phyloP scores from a whole-genome alignment of 2,329 filamentous ascomycete species.

The Paecilomyces fulvus region DNA sequence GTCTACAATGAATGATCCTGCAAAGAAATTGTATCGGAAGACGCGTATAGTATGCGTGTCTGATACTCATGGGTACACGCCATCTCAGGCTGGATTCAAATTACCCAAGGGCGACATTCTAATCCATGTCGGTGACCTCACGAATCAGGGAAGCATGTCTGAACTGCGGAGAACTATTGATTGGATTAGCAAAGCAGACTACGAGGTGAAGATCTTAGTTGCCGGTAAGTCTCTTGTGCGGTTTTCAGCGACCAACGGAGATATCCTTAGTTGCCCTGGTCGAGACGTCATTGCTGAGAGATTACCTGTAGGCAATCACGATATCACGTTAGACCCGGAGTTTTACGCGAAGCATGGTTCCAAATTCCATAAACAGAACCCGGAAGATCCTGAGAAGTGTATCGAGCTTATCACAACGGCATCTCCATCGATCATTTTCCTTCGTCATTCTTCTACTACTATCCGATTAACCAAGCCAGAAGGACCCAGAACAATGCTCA shows the following conservation, averaged over 20 bases:
- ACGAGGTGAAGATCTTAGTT: slow-evolving; percentile 47
- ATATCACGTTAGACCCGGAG: slow-evolving; percentile 44
- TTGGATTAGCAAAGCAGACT: slow-evolving; percentile 47
- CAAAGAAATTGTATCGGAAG: slow-evolving; percentile 16
- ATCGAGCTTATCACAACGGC: slow-evolving; percentile 31
- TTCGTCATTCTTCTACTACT: slow-evolving; percentile 40
- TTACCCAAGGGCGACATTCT: slow-evolving; percentile 50
- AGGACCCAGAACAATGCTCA: slow-evolving; percentile 43
- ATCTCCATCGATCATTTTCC: slow-evolving; percentile 42
- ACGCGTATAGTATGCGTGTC: slow-evolving; percentile 52
- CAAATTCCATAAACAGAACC: slow-evolving; percentile 36
- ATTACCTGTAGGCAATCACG: slow-evolving; percentile 45
- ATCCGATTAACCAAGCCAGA: slow-evolving; percentile 36
- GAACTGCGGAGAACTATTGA: slow-evolving; percentile 45
- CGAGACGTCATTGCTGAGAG: neutral
- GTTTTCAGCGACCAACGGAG: neutral
- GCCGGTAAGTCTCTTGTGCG: slow-evolving; percentile 35
- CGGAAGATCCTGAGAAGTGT: slow-evolving; percentile 39
- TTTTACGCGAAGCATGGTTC: slow-evolving; percentile 38
- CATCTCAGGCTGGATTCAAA: slow-evolving; percentile 40
- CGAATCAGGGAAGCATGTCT: slow-evolving; percentile 44
- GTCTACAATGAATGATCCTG: neutral
- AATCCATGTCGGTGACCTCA: slow-evolving; percentile 52
- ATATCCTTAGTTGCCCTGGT: neutral
- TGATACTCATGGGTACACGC: slow-evolving; percentile 49